Evolutionary conservation across 1,139 yeast species (phyloP).

Genomic region (Blastobotrys persicus): DNA sequence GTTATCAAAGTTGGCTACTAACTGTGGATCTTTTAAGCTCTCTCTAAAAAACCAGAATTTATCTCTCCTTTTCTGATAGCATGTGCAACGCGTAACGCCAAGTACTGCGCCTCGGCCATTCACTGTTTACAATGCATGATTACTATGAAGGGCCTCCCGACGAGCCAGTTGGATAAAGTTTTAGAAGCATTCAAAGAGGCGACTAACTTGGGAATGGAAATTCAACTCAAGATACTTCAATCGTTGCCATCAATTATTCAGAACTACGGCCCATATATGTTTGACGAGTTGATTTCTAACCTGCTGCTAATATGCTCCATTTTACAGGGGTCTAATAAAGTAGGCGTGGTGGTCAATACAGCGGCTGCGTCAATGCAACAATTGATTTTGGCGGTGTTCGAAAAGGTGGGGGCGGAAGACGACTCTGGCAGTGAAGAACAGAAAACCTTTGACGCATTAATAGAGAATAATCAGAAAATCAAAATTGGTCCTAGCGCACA

Average conservation of each 20-base stretch:
- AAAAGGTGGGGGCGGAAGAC: slow-evolving; percentile 50
- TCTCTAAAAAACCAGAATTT: slow-evolving; percentile 50
- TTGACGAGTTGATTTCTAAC: slow-evolving; percentile 56
- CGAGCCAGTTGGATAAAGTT: slow-evolving; percentile 50
- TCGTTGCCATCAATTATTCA: slow-evolving; percentile 73
- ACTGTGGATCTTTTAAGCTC: slow-evolving; percentile 22
- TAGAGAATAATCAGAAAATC: slow-evolving; percentile 47
- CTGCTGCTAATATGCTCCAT: slow-evolving; percentile 69
- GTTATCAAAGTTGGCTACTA: background rate
- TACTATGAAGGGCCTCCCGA: slow-evolving; percentile 50
- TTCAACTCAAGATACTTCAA: slow-evolving; percentile 85
- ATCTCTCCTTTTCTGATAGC: slow-evolving; percentile 70
- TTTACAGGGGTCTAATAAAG: slow-evolving; percentile 65
- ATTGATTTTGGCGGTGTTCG: slow-evolving; percentile 71
- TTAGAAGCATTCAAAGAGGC: slow-evolving; percentile 71
- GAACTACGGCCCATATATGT: slow-evolving; percentile 53
- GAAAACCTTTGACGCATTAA: slow-evolving; percentile 21
- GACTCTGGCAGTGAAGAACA: slow-evolving; percentile 16
- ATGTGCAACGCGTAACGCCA: slow-evolving; percentile 71
- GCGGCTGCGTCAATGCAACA: slow-evolving; percentile 94
- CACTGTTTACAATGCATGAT: slow-evolving; percentile 66
- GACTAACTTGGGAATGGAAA: slow-evolving; percentile 72
- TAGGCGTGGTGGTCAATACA: slow-evolving; percentile 80
- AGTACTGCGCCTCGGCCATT: slow-evolving; percentile 67
- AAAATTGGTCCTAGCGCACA: slow-evolving; percentile 53